phyloP scores from a whole-genome alignment of 352 stramenopile species.

The Aphanomyces euteiches region DNA sequence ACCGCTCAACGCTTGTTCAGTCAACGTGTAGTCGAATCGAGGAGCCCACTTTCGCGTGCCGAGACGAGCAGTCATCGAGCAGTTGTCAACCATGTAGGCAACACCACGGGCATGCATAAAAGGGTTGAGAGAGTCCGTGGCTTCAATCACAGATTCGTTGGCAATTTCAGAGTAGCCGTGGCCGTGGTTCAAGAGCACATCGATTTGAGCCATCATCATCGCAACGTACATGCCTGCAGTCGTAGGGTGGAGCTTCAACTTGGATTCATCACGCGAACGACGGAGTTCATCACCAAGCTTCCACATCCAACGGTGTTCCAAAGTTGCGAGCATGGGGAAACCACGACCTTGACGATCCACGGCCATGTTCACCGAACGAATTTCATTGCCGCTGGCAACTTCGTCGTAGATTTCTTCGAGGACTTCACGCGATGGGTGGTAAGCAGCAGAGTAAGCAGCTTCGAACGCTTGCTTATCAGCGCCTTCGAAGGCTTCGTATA shows the following conservation, averaged over 20 bases:
- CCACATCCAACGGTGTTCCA: conserved; percentile 97
- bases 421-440: conserved; percentile 95
- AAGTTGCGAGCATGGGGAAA: conserved; percentile 94
- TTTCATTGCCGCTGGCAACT: conserved; percentile 96
- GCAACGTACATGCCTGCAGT: conserved; percentile 96
- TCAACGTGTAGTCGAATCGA: conserved; percentile 98
- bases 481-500: conserved; percentile 92
- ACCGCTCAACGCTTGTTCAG: conserved; percentile 95
- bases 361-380: conserved; percentile 97
- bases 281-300: conserved; percentile 96
- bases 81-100: conserved; percentile 99
- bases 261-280: conserved; percentile 90
- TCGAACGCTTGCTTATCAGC: conserved; percentile 94
- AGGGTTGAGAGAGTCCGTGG: conserved; percentile 96
- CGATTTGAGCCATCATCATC: conserved; percentile 98
- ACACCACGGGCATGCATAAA: conserved; percentile 99
- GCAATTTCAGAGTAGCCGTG: conserved; percentile 98
- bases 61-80: conserved; percentile 97
- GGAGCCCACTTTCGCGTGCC: conserved; percentile 97
- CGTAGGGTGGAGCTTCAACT: conserved; percentile 96
- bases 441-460: conserved; percentile 93
- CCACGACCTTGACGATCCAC: conserved; percentile 87
- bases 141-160: conserved; percentile 98
- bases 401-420: conserved; percentile 99
- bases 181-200: conserved; percentile 93